Evolutionary conservation across 2,329 filamentous ascomycete species (phyloP).

Genomic region (Xylariales sp.): DNA sequence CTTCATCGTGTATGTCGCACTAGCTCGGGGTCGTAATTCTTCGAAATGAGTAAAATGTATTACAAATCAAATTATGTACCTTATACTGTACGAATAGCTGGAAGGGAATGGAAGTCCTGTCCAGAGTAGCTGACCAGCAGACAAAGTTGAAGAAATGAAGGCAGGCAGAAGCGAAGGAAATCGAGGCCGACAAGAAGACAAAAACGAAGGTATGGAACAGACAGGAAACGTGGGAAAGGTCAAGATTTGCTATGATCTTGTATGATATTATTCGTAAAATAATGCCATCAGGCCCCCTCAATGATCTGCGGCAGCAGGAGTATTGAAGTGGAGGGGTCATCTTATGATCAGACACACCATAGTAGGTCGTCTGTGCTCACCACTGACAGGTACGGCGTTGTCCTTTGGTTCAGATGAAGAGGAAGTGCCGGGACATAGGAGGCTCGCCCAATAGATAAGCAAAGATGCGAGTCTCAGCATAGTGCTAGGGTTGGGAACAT

Average conservation of each 20-base stretch:
- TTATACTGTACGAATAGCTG: background rate
- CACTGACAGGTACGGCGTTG: conserved; percentile 1
- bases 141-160: conserved; percentile 7
- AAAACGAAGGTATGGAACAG: conserved; percentile 2
- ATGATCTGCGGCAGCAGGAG: conserved; percentile 3
- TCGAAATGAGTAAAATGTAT: background rate
- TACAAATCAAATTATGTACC: background rate
- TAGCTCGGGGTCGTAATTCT: background rate
- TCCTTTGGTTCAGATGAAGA: conserved; percentile 5
- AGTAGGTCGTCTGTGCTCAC: background rate
- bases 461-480: background rate
- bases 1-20: conserved; percentile 4
- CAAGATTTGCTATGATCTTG: background rate
- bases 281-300: conserved; percentile 2
- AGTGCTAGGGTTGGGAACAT: background rate
- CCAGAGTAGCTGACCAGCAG: conserved; percentile 11
- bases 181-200: background rate
- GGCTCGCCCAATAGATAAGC: too few relatives aligned
- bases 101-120: conserved; percentile 5
- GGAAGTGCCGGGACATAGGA: too few relatives aligned
- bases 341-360: background rate
- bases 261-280: background rate
- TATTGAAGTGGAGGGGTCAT: background rate
- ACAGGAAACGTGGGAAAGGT: background rate
- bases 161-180: conserved; percentile 5